phyloP scores from a whole-genome alignment of 495 filamentous ascomycete genomes.

The Emericellopsis terricola region DNA sequence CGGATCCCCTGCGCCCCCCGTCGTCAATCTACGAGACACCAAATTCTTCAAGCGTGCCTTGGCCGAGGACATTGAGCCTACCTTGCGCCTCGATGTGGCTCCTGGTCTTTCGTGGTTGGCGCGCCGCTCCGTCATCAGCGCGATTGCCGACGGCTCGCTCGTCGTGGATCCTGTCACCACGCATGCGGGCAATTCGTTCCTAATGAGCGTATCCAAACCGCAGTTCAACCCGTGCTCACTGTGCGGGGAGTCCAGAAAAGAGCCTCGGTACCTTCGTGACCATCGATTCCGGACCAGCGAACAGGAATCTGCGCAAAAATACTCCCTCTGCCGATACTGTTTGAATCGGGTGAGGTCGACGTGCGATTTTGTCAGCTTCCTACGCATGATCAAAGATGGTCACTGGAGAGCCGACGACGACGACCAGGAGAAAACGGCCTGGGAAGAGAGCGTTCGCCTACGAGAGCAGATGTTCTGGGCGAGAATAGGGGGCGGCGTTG shows the following conservation, averaged over 20 bases:
- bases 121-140: conserved; percentile 59
- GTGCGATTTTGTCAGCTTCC: conserved; percentile 82
- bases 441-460: conserved; percentile 81
- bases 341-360: conserved; percentile 65
- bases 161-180: conserved; percentile 62
- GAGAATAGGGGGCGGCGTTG: conserved; percentile 70
- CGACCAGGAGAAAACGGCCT: conserved; percentile 65
- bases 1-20: conserved; percentile 13
- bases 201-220: conserved; percentile 34
- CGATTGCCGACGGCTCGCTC: conserved; percentile 71
- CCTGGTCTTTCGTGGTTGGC: conserved; percentile 89
- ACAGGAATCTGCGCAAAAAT: conserved; percentile 61
- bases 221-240: conserved; percentile 61
- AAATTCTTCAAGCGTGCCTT: conserved; percentile 84
- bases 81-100: conserved; percentile 69
- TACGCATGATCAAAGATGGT: conserved; percentile 78
- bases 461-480: conserved; percentile 95
- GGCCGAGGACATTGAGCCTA: conserved; percentile 86
- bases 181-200: conserved; percentile 1
- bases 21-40: conserved; percentile 55
- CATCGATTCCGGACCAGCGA: conserved; percentile 83
- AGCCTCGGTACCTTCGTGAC: conserved; percentile 50
- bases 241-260: conserved; percentile 67
- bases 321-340: conserved; percentile 83
- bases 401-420: conserved; percentile 63